Evolutionary conservation across 106 monocot genomes (phyloP).

Genomic region (Alisma plantagoaquatica): DNA sequence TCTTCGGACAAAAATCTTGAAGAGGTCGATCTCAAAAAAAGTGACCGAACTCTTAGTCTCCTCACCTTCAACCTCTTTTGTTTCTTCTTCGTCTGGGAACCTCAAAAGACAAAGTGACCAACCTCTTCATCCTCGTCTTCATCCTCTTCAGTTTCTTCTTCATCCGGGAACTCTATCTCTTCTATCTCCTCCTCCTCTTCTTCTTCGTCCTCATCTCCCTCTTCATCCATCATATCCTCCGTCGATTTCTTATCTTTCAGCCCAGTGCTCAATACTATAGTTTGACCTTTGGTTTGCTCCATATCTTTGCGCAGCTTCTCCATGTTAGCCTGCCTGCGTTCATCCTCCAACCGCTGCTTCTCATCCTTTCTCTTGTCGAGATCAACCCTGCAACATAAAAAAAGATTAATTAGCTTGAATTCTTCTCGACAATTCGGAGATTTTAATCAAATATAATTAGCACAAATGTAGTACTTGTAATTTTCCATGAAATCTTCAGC

Average conservation of each 20-base stretch:
- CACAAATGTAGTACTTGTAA: slow-evolving; percentile 44
- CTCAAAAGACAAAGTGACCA: slow-evolving; percentile 60
- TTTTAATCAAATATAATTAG: neutral
- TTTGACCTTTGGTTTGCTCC: slow-evolving; percentile 79
- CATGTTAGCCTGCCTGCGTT: slow-evolving; percentile 61
- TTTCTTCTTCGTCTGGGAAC: slow-evolving; percentile 40
- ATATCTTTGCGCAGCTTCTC: slow-evolving; percentile 68
- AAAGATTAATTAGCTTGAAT: neutral
- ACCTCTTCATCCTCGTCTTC: slow-evolving; percentile 87
- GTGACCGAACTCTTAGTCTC: slow-evolving; percentile 66
- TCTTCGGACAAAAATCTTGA: too few species aligned
- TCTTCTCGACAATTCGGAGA: neutral
- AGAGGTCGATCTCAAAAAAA: slow-evolving; percentile 56
- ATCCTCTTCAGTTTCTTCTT: slow-evolving; percentile 59
- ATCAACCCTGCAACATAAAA: slow-evolving; percentile 51
- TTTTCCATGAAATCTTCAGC: slow-evolving; percentile 85
- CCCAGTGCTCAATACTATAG: slow-evolving; percentile 82
- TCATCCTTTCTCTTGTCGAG: slow-evolving; percentile 85
- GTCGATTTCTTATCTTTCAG: slow-evolving; percentile 49
- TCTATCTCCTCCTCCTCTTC: slow-evolving; percentile 39
- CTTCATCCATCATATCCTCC: slow-evolving; percentile 29
- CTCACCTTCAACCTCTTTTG: slow-evolving; percentile 66
- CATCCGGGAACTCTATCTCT: slow-evolving; percentile 31
- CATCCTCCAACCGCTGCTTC: slow-evolving; percentile 67
- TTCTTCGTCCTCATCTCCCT: slow-evolving; percentile 49